These are phyloP conservation scores for Spinacia oleracea DNA, from an alignment of 179 eudicot species.

Conservation along the genomic window DNA sequence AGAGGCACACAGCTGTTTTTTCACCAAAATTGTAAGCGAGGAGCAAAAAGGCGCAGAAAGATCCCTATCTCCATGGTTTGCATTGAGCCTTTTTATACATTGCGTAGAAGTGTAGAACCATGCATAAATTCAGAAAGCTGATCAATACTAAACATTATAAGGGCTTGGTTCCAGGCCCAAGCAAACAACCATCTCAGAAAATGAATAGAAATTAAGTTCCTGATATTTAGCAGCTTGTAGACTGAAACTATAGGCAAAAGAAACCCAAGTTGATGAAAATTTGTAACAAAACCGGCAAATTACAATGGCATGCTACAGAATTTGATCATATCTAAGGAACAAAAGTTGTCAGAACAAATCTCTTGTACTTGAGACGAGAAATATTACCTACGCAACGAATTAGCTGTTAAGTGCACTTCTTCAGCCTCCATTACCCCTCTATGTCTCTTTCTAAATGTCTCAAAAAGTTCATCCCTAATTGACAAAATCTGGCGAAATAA, in stretches of 20 bases:
- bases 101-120: background rate
- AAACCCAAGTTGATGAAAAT: background rate
- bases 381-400: slow-evolving; percentile 78
- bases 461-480: slow-evolving; percentile 92
- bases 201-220: background rate
- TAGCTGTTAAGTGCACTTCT: slow-evolving; percentile 92
- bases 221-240: background rate
- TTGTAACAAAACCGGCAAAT: background rate
- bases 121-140: background rate
- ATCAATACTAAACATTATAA: background rate
- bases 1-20: too few relatives aligned
- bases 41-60: too few relatives aligned
- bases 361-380: background rate
- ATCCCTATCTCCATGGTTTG: too few relatives aligned
- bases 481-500: slow-evolving; percentile 58
- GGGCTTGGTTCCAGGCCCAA: background rate
- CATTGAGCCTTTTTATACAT: too few relatives aligned
- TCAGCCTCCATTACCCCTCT: slow-evolving; percentile 91
- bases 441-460: slow-evolving; percentile 92
- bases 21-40: too few relatives aligned
- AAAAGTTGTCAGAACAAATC: slow-evolving; percentile 4
- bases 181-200: background rate
- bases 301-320: background rate
- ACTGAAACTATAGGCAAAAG: background rate
- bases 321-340: background rate